Conservation (phyloP, 2,329 filamentous ascomycete genomes). For the Diaporthe vaccinii region DNA sequence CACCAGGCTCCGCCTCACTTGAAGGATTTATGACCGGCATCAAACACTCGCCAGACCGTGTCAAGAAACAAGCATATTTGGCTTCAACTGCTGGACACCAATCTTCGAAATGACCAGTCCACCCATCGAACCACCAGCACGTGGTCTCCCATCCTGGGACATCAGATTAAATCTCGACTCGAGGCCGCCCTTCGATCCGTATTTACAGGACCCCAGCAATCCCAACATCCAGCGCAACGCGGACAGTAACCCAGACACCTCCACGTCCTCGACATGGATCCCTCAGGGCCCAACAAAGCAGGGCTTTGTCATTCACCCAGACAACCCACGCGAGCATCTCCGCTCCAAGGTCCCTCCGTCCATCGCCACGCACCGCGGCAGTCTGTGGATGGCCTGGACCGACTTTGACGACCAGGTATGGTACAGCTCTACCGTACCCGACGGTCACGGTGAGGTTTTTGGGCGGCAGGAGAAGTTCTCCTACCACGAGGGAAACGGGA, state of each 20-base stretch:
- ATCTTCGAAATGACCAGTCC: constrained; percentile 7
- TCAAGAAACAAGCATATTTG: neutral
- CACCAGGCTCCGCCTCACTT: constrained; percentile 4
- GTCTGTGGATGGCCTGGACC: constrained; percentile 53
- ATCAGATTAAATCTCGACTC: neutral
- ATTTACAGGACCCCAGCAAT: constrained; percentile 1
- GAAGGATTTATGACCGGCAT: neutral
- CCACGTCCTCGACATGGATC: constrained; percentile 46
- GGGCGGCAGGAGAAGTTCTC: constrained; percentile 47
- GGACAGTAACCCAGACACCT: neutral
- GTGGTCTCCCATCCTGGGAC: constrained; percentile 14
- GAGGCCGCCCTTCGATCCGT: constrained; percentile 4
- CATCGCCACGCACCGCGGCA: constrained; percentile 52
- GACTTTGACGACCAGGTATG: constrained; percentile 48
- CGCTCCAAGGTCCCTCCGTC: constrained; percentile 51
- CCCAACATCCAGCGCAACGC: neutral
- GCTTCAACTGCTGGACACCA: neutral
- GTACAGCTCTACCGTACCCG: constrained; percentile 50
- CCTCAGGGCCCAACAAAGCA: constrained; percentile 48
- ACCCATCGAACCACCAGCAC: neutral
- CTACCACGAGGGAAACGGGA: constrained; percentile 1
- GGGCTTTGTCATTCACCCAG: constrained; percentile 45
- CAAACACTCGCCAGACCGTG: neutral
- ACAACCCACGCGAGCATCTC: constrained; percentile 45
- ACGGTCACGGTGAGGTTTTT: constrained; percentile 45